Conservation (phyloP, 2,329 filamentous ascomycete genomes). For the Xylariales sp. region DNA sequence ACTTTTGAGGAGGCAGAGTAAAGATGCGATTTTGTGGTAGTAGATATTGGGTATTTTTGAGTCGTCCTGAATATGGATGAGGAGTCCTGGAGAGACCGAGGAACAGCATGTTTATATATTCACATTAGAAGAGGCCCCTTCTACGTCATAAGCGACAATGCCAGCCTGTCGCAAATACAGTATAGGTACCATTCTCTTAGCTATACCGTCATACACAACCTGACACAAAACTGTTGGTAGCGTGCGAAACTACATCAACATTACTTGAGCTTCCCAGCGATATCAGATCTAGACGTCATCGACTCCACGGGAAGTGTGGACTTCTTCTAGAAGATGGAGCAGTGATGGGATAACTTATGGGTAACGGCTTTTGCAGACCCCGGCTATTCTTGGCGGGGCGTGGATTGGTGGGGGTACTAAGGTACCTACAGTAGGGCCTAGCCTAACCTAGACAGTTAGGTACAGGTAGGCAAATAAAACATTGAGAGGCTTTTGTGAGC, state of each 20-base stretch:
- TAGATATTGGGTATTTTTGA: not conserved
- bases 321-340: not conserved
- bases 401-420: constrained; percentile 4
- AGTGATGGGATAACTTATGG: not conserved
- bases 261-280: constrained; percentile 6
- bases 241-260: constrained; percentile 6
- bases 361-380: not conserved
- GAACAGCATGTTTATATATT: not conserved
- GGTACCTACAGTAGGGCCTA: not conserved
- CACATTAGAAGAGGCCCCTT: not conserved
- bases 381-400: not conserved
- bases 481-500: not conserved
- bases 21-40: not conserved
- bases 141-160: constrained; percentile 41
- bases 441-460: too few species aligned
- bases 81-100: not conserved
- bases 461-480: too few species aligned
- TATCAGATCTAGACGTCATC: constrained; percentile 37
- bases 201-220: constrained; percentile 3
- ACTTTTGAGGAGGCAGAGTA: constrained; percentile 13
- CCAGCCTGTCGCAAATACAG: constrained; percentile 9
- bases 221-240: constrained; percentile 15
- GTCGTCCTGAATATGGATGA: constrained; percentile 6
- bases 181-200: not conserved
- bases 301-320: constrained; percentile 24